phyloP scores from a whole-genome alignment of 352 stramenopile species.

The Phytophthora chlamydospora region DNA sequence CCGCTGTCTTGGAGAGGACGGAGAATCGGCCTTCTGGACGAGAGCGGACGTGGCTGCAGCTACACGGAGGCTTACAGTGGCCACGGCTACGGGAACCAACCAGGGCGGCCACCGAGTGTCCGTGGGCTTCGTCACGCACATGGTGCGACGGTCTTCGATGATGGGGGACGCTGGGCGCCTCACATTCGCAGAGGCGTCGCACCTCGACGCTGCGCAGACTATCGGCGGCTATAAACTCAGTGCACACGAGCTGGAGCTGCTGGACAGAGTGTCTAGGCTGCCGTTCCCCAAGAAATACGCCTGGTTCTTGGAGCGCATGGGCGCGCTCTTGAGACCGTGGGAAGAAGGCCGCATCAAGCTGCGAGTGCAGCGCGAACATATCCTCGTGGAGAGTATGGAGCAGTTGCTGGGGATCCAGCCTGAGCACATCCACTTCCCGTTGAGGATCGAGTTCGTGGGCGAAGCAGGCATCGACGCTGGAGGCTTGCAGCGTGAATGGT shows the following conservation, averaged over 20 bases:
- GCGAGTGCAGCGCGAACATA: slow-evolving; percentile 70
- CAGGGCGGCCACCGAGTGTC: slow-evolving; percentile 43
- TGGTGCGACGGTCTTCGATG: slow-evolving; percentile 65
- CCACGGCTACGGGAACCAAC: slow-evolving; percentile 1
- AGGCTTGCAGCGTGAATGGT: slow-evolving; percentile 83
- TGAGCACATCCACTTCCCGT: slow-evolving; percentile 77
- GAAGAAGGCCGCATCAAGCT: slow-evolving; percentile 88
- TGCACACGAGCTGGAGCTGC: slow-evolving; percentile 58
- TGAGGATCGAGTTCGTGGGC: slow-evolving; percentile 89
- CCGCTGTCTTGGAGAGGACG: slow-evolving; percentile 62
- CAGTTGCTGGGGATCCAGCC: slow-evolving; percentile 76
- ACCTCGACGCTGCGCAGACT: slow-evolving; percentile 67
- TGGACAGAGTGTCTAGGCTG: slow-evolving; percentile 69
- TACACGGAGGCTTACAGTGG: slow-evolving; percentile 33
- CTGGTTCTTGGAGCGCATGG: slow-evolving; percentile 86
- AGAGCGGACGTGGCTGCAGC: slow-evolving; percentile 51
- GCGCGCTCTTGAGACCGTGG: slow-evolving; percentile 65
- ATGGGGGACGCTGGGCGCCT: slow-evolving; percentile 54
- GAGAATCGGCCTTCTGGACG: slow-evolving; percentile 72
- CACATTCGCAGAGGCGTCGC: slow-evolving; percentile 71
- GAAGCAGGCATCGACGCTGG: slow-evolving; percentile 82
- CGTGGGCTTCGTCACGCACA: slow-evolving; percentile 72
- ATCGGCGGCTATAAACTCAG: slow-evolving; percentile 69
- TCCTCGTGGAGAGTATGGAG: slow-evolving; percentile 85
- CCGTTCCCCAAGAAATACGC: slow-evolving; percentile 83